These are phyloP conservation scores for Lepraria neglecta DNA, from an alignment of 495 filamentous ascomycete genomes.

Conservation along the genomic window DNA sequence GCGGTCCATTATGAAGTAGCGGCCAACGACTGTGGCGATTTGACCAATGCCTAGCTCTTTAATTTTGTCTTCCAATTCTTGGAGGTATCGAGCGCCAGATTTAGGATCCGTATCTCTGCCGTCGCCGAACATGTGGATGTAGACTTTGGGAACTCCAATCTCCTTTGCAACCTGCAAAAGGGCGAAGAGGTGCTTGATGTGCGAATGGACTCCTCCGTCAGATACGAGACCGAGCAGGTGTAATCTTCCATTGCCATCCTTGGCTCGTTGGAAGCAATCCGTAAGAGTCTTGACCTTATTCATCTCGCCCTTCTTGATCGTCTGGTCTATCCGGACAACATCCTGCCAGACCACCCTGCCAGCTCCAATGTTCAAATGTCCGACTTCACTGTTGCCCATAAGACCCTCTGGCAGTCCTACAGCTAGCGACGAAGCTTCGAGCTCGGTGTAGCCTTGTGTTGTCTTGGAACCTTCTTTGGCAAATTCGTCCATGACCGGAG, in stretches of 20 bases:
- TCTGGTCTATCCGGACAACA: conserved; percentile 94
- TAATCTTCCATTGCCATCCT: conserved; percentile 82
- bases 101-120: conserved; percentile 97
- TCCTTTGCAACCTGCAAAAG: conserved; percentile 86
- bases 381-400: conserved; percentile 98
- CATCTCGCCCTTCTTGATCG: conserved; percentile 82
- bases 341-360: conserved; percentile 99
- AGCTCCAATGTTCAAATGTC: conserved; percentile 96
- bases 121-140: conserved; percentile 98
- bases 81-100: conserved; percentile 77
- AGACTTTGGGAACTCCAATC: conserved; percentile 78
- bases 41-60: conserved; percentile 81
- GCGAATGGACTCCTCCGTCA: conserved; percentile 92
- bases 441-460: conserved; percentile 71
- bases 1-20: conserved; percentile 99
- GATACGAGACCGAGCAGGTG: conserved; percentile 87
- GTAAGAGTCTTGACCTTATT: conserved; percentile 70
- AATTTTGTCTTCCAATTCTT: conserved; percentile 67
- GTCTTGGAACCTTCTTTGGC: conserved; percentile 53
- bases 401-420: conserved; percentile 93
- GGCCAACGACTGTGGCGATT: conserved; percentile 88
- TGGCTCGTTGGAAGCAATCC: conserved; percentile 71
- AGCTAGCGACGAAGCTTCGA: conserved; percentile 92
- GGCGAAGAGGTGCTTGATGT: conserved; percentile 85
- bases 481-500: conserved; percentile 84